These are phyloP conservation scores for Vigna reflexopilosa DNA, from an alignment of 306 rosid species.

Conservation along the genomic window DNA sequence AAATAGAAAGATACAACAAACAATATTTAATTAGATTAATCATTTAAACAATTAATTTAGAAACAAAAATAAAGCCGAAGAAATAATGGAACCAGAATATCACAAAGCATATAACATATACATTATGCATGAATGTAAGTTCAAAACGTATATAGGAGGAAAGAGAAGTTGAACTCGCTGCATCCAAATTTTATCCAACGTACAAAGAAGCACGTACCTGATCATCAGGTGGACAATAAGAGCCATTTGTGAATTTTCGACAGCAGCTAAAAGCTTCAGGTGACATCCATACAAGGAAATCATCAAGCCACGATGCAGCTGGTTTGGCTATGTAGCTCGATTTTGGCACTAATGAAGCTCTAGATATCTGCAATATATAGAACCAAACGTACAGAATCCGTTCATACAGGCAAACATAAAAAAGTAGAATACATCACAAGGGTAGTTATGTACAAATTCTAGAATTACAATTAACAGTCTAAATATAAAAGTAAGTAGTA, in stretches of 20 bases:
- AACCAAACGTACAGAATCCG: constrained; percentile 40
- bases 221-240: constrained; percentile 98
- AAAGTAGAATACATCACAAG: not conserved
- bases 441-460: not conserved
- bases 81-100: constrained; percentile 31
- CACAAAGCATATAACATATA: not conserved
- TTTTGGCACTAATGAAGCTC: constrained; percentile 78
- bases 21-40: constrained; percentile 39
- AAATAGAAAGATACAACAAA: constrained; percentile 34
- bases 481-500: not conserved
- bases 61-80: not conserved
- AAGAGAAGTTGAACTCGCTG: constrained; percentile 29
- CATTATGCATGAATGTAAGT: constrained; percentile 35
- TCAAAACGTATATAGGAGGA: constrained; percentile 14
- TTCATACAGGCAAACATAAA: constrained; percentile 22
- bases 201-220: constrained; percentile 63
- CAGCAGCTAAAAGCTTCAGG: constrained; percentile 99
- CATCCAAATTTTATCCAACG: constrained; percentile 13
- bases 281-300: constrained; percentile 96
- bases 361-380: constrained; percentile 72
- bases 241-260: constrained; percentile 83
- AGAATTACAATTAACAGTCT: not conserved
- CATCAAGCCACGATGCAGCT: constrained; percentile 99
- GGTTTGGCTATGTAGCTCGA: constrained; percentile 95
- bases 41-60: constrained; percentile 30